phyloP scores from a whole-genome alignment of 2,329 filamentous ascomycete species.

The Cladosporium velox region DNA sequence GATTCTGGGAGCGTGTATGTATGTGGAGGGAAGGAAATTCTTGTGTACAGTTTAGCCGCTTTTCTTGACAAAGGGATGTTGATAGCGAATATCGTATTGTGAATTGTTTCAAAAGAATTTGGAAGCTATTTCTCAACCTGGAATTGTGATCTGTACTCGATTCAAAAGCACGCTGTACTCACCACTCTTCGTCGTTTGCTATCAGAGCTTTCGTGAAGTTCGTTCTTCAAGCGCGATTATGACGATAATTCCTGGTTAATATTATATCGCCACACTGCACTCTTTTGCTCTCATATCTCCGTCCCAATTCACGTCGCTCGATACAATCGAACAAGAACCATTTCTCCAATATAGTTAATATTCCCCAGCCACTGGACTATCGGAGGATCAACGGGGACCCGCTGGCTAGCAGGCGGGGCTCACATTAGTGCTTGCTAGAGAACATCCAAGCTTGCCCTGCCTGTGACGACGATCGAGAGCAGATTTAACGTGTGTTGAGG shows the following conservation, averaged over 20 bases:
- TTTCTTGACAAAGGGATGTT: neutral
- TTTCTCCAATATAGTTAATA: neutral
- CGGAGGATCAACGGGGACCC: constrained; percentile 14
- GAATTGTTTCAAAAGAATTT: neutral
- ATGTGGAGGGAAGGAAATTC: neutral
- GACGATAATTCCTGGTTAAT: neutral
- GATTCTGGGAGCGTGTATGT: constrained; percentile 27
- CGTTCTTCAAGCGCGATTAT: neutral
- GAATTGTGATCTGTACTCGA: neutral
- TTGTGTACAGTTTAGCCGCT: constrained; percentile 6
- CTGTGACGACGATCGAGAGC: neutral
- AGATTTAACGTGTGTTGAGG: neutral
- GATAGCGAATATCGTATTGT: constrained; percentile 12
- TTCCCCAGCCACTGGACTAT: constrained; percentile 7
- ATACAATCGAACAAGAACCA: neutral
- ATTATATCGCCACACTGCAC: neutral
- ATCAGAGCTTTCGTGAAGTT: neutral
- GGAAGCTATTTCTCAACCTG: neutral
- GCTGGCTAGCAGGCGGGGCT: neutral
- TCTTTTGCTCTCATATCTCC: neutral
- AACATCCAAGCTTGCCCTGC: neutral
- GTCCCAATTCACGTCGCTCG: accelerated
- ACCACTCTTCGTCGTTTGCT: neutral
- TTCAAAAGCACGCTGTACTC: neutral
- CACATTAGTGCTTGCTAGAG: neutral